Evolutionary conservation across 2,329 filamentous ascomycete species (phyloP), one percentile per base, ranked within the genome.

Genomic region (Hypoxylon sp.): DNA sequence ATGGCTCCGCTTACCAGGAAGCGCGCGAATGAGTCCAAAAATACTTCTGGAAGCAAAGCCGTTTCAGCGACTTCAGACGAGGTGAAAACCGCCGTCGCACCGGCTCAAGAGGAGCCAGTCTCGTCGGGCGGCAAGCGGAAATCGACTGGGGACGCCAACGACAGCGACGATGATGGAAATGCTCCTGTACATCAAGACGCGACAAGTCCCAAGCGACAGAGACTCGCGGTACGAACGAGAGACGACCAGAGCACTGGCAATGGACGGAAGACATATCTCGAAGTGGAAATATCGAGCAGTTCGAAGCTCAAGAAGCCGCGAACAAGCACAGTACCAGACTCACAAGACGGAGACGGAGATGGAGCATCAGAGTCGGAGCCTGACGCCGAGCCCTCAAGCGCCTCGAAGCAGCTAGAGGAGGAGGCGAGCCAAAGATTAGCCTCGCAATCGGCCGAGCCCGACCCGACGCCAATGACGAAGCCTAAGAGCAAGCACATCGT

Each of bases 351-450:
- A 57, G 71, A 66, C 8, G 55, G 56, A 2, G 60, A 53, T 0
- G 33, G 63, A 48, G 30, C 49, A 46, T 11, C 45, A 44, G 42
- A 61, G 9, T 51, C 45, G 28, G 61, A 38, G 33, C 54, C 63
- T 3, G 56, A 66, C 7, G 18, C 65, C 18, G 70, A 74, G 54
- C 70, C 71, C n/a, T 48, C 67, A 36, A 74, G 71, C 40, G 75
- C 73, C 11, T 72, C 74, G 55, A 75, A 71, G 61, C 75, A 77
- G 50, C 53, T 77, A 4, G 70, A 77, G 30, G 74, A 75, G 20
- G 75, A 76, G 36, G 75, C 75, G 0, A 71, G 45, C 16, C 74
- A 76, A 42, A 70, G 69, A 24, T 42, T 76, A 42, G 72, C 69
- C 20, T 70, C 69, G 28, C 70, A 67, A 30, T 64, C 59, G 18